Base-by-base conservation (phyloP, 2,329 filamentous ascomycete species). In the Fusarium tuaranense region DNA sequence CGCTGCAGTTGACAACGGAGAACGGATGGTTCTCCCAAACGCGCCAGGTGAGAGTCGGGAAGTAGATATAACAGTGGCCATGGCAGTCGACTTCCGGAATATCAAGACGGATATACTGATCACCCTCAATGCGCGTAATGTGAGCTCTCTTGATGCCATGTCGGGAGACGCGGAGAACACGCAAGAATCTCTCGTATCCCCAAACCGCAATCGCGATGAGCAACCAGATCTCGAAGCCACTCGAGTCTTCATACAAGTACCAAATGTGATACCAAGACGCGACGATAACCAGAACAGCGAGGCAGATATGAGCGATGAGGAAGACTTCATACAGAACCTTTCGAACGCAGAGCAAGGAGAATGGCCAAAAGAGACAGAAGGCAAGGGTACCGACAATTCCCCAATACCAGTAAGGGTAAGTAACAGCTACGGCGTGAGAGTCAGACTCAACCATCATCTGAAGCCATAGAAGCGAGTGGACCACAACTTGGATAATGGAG, bases 381-480 rank as follows among this genome's bases (percentile, higher is more conserved):
- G 76, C 63, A 0, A 86, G 63, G 0, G 84, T 87, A 1, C 78
- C 86, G 3, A 85, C 80, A 38, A 83, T 80, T 0, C 86, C 86
- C 83, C 83, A 87, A 27, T 80, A 78, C 86, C 86, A 88, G 63
- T 85, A 88, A 0, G 79, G 76, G 34, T 69, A 63, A 7, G 74
- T 76, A 1, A 68, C 59, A 25, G 81, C 80, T 4, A 65, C 58
- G 2, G 70, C 65, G 60, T 85, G 82, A 0, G 72, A 77, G 0
- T 78, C 79, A 3, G 44, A 53, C 7, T 76, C 75, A 8, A 80
- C 71, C 69, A 84, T 83, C 0, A 82, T 70, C 4, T 79, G 72
- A 1, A 88, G 79, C 39, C 81, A 83, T 14, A 87, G 75, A 16
- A 85, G 78, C 1, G 83, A 84, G 78, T 90, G 88, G 0, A 89